Base-by-base conservation (phyloP, 495 filamentous ascomycete genomes). In the Sporormia fimetaria region DNA sequence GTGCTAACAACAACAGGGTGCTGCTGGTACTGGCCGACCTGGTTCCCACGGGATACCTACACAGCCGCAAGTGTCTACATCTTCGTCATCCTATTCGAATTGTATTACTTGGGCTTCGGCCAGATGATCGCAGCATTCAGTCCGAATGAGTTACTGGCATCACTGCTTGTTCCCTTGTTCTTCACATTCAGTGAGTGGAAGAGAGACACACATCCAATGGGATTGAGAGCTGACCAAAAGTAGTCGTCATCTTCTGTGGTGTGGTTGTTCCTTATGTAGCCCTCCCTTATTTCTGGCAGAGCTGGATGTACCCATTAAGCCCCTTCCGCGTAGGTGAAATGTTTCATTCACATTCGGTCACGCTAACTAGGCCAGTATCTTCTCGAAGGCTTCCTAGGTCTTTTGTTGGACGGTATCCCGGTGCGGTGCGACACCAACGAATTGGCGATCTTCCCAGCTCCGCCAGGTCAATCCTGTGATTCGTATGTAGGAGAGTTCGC, bases 91-190 rank as follows among this genome's bases (percentile, higher is more conserved):
- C 56, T 81, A 6, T 85, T 78, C 56, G 78, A 87, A 55, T 47
- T 82, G 21, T 87, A 71, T 60, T 86, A 83, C 49, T 65, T 83
- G 35, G 67, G 74, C 17, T 77, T 87, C 44, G 80, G 80, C 1
- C 80, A 86, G 58, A 75, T 76, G 46, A 83, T 90, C 32, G 83
- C 83, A 0, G 67, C 83, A 0, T 69, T 85, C 45, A 65, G 74
- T 8, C 80, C 82, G 0, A 84, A 83, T 55, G 74, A 81, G 25
- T 66, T 83, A 3, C 68, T 86, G 24, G 80, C 80, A 11, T 77
- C 73, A 6, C 54, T 87, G 1, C 67, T 62, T 26, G 41, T 61
- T 18, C 54, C 71, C 1, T 53, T 79, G 0, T 60, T 78, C 56
- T 78, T 79, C 57, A 67, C 71, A 11, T 61, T 79, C 55, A 54